Evolutionary conservation across 495 filamentous ascomycete species (phyloP).

Genomic region (Pseudomonodictys pantanalensis): DNA sequence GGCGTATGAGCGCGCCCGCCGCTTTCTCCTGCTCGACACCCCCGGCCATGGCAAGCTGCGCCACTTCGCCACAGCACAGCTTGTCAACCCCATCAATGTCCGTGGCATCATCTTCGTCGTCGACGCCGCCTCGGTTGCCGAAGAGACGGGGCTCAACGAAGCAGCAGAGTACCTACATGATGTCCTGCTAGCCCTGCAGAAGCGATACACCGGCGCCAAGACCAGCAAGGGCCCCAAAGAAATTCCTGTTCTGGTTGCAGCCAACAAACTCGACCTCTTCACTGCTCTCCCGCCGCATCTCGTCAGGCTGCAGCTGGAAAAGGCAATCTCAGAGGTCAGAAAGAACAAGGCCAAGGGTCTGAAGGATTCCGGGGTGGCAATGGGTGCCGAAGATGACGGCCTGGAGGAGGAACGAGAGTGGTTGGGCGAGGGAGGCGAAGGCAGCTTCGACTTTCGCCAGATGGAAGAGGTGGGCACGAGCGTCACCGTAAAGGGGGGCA

Average conservation of each 20-base stretch:
- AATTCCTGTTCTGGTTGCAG: constrained; percentile 76
- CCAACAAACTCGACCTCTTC: constrained; percentile 94
- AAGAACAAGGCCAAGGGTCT: constrained; percentile 75
- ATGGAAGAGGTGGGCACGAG: constrained; percentile 79
- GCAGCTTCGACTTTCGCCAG: constrained; percentile 72
- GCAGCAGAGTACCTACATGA: constrained; percentile 83
- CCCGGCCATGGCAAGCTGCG: constrained; percentile 95
- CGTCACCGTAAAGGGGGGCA: constrained; percentile 60
- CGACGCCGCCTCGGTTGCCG: constrained; percentile 73
- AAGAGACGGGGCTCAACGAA: constrained; percentile 53
- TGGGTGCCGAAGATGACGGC: constrained; percentile 50
- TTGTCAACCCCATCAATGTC: constrained; percentile 49
- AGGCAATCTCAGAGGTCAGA: constrained; percentile 77
- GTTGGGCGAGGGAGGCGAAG: constrained; percentile 74
- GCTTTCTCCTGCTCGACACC: constrained; percentile 80
- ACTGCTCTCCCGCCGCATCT: constrained; percentile 81
- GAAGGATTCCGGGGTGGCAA: constrained; percentile 67
- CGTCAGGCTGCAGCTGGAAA: constrained; percentile 72
- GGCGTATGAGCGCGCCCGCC: constrained; percentile 59
- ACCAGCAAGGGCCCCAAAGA: constrained; percentile 58
- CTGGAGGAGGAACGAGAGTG: constrained; percentile 73
- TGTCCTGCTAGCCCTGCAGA: constrained; percentile 75
- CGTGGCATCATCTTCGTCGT: constrained; percentile 83
- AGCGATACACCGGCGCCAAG: constrained; percentile 57
- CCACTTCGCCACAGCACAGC: constrained; percentile 39